Conservation (phyloP, 306 rosid genomes). For the Mimosa bimucronata region DNA sequence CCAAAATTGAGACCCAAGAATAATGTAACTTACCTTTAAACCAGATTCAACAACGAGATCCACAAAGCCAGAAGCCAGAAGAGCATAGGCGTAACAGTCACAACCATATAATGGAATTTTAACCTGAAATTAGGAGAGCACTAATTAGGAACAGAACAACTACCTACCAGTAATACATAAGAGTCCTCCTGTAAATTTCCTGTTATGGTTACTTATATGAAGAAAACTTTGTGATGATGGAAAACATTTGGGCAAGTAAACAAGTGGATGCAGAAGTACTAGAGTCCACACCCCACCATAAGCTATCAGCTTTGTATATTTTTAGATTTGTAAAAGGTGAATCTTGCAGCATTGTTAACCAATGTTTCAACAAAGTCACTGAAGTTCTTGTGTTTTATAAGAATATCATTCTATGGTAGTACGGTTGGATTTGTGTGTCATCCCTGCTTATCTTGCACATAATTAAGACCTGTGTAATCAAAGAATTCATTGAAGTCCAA, state of each 20-base stretch:
- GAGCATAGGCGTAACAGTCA: constrained; percentile 99
- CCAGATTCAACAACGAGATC: constrained; percentile 95
- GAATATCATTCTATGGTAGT: background rate
- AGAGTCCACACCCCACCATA: background rate
- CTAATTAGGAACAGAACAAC: constrained; percentile 10
- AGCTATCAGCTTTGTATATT: background rate
- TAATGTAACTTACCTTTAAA: constrained; percentile 64
- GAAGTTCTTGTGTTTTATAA: background rate
- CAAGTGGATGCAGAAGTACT: background rate
- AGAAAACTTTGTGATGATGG: background rate
- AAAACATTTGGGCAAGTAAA: background rate
- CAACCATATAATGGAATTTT: constrained; percentile 91
- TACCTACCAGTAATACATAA: background rate
- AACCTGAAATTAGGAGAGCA: constrained; percentile 54
- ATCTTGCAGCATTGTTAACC: background rate
- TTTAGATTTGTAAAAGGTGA: background rate
- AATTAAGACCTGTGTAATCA: background rate
- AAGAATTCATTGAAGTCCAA: background rate
- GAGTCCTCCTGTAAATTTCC: background rate
- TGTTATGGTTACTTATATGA: background rate
- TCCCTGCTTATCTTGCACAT: background rate
- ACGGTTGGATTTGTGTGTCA: background rate
- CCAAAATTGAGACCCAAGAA: background rate
- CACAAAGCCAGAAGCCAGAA: constrained; percentile 89
- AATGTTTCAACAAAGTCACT: background rate